Conservation (phyloP, 2,329 filamentous ascomycete genomes). For the Acrocalymma vagum region DNA sequence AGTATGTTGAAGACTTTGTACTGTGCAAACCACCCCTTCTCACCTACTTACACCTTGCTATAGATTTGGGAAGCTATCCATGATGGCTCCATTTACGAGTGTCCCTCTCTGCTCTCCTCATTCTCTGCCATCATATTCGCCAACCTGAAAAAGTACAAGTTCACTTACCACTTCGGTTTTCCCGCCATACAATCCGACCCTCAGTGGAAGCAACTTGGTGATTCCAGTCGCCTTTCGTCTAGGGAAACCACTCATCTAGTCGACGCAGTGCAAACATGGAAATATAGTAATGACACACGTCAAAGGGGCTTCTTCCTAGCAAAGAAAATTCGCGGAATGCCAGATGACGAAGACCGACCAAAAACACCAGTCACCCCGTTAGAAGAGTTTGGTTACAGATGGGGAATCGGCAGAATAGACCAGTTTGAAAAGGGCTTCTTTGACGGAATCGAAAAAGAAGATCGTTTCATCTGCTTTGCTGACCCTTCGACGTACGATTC, state of each 20-base stretch:
- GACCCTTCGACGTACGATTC: constrained; percentile 91
- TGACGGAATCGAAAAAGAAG: constrained; percentile 71
- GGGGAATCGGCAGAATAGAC: constrained; percentile 79
- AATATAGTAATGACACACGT: constrained; percentile 78
- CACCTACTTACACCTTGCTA: constrained; percentile 29
- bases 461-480: constrained; percentile 85
- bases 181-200: constrained; percentile 91
- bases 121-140: constrained; percentile 92
- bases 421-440: constrained; percentile 91
- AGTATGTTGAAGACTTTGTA: no score
- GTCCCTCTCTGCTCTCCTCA: constrained; percentile 87
- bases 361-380: constrained; percentile 61
- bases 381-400: constrained; percentile 72
- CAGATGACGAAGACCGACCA: constrained; percentile 36
- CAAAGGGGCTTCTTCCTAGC: constrained; percentile 97
- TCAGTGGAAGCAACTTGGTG: constrained; percentile 69
- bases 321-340: constrained; percentile 68
- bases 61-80: constrained; percentile 98
- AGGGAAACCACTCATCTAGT: constrained; percentile 81
- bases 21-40: no score
- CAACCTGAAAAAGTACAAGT: constrained; percentile 96
- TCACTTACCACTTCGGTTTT: constrained; percentile 98
- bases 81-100: constrained; percentile 94
- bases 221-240: constrained; percentile 60
- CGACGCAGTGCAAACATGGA: constrained; percentile 87